Evolutionary conservation across 2,329 filamentous ascomycete species (phyloP).

Genomic region (Endothia cerciana): DNA sequence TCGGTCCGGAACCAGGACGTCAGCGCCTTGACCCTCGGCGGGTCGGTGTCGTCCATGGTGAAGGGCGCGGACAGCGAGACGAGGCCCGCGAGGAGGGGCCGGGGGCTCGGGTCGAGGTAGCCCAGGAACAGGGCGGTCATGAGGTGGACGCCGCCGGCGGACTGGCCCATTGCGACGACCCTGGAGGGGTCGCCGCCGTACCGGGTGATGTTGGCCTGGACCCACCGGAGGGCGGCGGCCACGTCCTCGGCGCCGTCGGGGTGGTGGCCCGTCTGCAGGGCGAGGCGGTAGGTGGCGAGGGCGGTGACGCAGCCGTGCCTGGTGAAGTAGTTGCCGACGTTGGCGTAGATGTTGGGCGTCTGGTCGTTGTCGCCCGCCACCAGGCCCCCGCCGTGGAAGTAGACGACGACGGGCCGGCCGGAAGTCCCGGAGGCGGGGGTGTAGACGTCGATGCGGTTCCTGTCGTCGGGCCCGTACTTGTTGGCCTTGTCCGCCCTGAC

Average conservation of each 20-base stretch:
- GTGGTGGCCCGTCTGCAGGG: constrained; percentile 29
- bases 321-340: constrained; percentile 33
- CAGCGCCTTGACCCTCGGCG: constrained; percentile 5
- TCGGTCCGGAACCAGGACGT: constrained; percentile 23
- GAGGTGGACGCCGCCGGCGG: constrained; percentile 30
- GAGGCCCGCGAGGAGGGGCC: constrained; percentile 19
- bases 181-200: constrained; percentile 31
- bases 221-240: constrained; percentile 28
- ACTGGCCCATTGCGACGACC: constrained; percentile 31
- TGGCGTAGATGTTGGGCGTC: constrained; percentile 28
- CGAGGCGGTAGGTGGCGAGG: constrained; percentile 33
- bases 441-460: constrained; percentile 30
- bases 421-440: constrained; percentile 16
- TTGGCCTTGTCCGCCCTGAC: constrained; percentile 27
- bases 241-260: constrained; percentile 31
- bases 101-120: constrained; percentile 23
- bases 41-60: constrained; percentile 5
- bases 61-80: constrained; percentile 29
- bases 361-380: constrained; percentile 30
- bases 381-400: constrained; percentile 33
- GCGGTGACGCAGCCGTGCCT: constrained; percentile 35
- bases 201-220: constrained; percentile 30
- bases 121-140: constrained; percentile 27
- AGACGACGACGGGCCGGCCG: constrained; percentile 29
- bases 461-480: constrained; percentile 28